phyloP scores from a whole-genome alignment of 164 flowering plant genomes.

The Nymphaea colorata region DNA sequence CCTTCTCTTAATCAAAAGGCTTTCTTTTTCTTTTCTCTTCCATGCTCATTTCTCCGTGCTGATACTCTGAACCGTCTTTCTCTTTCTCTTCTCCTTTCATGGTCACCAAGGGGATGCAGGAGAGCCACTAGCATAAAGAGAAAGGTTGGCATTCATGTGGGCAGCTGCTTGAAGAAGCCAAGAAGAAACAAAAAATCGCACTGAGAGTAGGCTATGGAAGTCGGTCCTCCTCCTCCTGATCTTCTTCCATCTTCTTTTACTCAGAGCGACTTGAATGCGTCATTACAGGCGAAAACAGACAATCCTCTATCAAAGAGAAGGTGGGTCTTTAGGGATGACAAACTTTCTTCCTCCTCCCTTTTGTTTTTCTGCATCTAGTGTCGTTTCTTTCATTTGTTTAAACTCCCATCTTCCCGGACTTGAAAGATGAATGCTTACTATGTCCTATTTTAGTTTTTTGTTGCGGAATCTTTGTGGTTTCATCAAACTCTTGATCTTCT shows the following conservation, averaged over 20 bases:
- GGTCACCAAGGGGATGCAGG: too few species aligned
- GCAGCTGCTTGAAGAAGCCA: neutral
- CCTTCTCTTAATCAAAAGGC: neutral
- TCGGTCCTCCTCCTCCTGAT: neutral
- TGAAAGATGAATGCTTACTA: too few species aligned
- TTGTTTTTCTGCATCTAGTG: neutral
- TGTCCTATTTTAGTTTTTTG: too few species aligned
- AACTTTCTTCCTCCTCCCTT: neutral
- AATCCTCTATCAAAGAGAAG: conserved; percentile 1
- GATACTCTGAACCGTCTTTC: neutral
- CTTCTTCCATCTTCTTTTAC: neutral
- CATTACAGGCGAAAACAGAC: neutral
- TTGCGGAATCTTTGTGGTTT: neutral
- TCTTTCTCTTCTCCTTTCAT: neutral
- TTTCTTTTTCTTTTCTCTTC: neutral
- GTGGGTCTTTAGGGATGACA: neutral
- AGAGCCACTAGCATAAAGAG: neutral
- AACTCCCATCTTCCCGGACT: too few species aligned
- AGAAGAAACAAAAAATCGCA: neutral
- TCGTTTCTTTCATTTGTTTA: neutral
- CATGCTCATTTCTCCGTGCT: neutral
- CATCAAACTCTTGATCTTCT: neutral
- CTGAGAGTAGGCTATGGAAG: neutral
- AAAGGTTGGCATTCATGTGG: neutral
- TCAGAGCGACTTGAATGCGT: neutral